These are phyloP conservation scores for Exophiala dermatitidis DNA, from an alignment of 2,329 filamentous ascomycete genomes.

Conservation along the genomic window DNA sequence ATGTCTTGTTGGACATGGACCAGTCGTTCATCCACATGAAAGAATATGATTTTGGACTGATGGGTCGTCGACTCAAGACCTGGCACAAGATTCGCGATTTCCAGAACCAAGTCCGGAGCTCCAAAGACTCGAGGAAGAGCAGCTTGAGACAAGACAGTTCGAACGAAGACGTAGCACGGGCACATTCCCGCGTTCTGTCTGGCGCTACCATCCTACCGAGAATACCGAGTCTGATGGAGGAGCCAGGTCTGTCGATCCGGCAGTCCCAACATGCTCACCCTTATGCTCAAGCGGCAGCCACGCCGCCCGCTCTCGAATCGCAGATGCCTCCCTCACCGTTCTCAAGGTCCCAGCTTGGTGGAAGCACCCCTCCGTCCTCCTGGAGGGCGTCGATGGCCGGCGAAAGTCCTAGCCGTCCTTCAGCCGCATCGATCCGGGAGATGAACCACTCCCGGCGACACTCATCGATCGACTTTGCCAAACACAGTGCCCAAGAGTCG, in stretches of 20 bases:
- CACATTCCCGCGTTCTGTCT: conserved; percentile 35
- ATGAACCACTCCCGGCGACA: conserved; percentile 78
- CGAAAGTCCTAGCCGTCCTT: conserved; percentile 51
- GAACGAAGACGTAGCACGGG: conserved; percentile 39
- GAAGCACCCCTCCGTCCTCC: conserved; percentile 40
- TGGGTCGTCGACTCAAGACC: conserved; percentile 80
- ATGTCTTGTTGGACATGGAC: conserved; percentile 89
- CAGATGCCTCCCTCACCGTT: conserved; percentile 27
- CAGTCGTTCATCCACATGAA: conserved; percentile 93
- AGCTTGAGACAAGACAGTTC: conserved; percentile 26
- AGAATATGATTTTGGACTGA: conserved; percentile 85
- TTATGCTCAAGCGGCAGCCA: conserved; percentile 5
- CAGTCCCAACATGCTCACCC: conserved; percentile 14
- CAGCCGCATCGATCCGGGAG: conserved; percentile 73
- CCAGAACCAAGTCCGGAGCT: conserved; percentile 72
- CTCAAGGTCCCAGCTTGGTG: conserved; percentile 24
- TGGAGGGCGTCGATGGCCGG: conserved; percentile 38
- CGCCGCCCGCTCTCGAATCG: conserved; percentile 8
- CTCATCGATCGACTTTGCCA: conserved; percentile 72
- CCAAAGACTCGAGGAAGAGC: conserved; percentile 37
- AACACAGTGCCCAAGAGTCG: conserved; percentile 26
- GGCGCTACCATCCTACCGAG: conserved; percentile 37
- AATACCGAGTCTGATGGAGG: conserved; percentile 38
- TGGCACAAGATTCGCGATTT: conserved; percentile 94
- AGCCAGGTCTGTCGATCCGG: conserved; percentile 28